These are phyloP conservation scores for Tuber magnatum DNA, from an alignment of 495 filamentous ascomycete genomes.

Conservation along the genomic window DNA sequence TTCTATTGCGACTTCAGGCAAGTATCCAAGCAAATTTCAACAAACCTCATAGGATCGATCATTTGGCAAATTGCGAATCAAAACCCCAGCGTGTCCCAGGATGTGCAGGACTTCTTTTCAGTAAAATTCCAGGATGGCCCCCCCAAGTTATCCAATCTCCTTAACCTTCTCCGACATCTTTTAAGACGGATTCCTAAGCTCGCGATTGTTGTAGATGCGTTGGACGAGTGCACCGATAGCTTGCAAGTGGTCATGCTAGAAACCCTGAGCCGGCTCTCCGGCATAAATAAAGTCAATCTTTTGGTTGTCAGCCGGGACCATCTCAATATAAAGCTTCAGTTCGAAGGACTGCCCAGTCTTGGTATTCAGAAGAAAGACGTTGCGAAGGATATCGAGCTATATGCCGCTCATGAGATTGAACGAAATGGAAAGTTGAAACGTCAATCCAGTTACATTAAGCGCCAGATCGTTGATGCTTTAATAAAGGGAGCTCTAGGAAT, in stretches of 20 bases:
- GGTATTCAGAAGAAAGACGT: constrained; percentile 7
- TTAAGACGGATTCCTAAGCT: constrained; percentile 9
- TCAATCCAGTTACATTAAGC: background rate
- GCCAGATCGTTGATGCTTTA: constrained; percentile 8
- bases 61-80: constrained; percentile 33
- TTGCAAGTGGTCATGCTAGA: background rate
- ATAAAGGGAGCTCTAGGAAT: constrained; percentile 11
- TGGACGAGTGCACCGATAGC: constrained; percentile 20
- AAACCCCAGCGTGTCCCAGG: background rate
- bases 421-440: constrained; percentile 3
- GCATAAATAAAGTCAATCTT: constrained; percentile 3
- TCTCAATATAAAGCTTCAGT: constrained; percentile 11
- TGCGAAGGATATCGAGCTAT: constrained; percentile 11
- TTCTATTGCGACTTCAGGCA: constrained; percentile 43
- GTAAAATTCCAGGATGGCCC: background rate
- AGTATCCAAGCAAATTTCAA: constrained; percentile 26
- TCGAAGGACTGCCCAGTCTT: constrained; percentile 2
- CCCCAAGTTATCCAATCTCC: background rate
- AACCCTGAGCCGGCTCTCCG: background rate
- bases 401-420: constrained; percentile 8
- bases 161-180: background rate
- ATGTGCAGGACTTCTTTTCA: background rate
- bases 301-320: constrained; percentile 16
- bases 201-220: constrained; percentile 16
- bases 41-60: constrained; percentile 28